Evolutionary conservation across 768 basidiomycete genomes (phyloP), one percentile per base, ranked within the genome.

Genomic region (Kwoniella dejecticola): DNA sequence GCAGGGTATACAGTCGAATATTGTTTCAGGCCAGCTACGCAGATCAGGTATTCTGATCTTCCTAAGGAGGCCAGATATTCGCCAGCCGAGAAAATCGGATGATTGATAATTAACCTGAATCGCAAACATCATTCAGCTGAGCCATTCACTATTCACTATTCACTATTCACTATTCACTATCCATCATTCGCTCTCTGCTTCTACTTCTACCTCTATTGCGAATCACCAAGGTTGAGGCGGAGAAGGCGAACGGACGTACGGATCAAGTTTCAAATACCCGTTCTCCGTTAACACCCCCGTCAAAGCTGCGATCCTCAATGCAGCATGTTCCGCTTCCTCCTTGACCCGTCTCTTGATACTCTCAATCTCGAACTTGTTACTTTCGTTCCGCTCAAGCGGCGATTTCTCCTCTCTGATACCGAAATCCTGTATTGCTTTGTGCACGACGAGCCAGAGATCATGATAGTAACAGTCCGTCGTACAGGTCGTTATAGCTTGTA

Each of bases 361-460:
- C 24, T 72, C 88, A 44, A 85, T 83, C 38, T 93, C 83, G 77
- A 88, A 88, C 30, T 83, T 82, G 83, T 80, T 45, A 89, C 87
- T 21, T 89, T 85, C 56, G 23, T 48, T 48, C 13, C 15, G 7
- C 15, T 36, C 33, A 7, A 36, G 3, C 12, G 33, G n/a, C 85
- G 83, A 19, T 76, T 67, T 47, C 81, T 79, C 82, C 83, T 93
- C 91, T 63, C 85, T 85, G 59, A 95, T 82, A 11, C 91, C 91
- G 72, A 85, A 91, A 59, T 94, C 91, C 60, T 90, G 88, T 64
- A 95, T 79, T 1, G 91, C 91, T 64, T 83, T 86, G 77, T 89
- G 88, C 3, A 92, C 79, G 41, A 87, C 85, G 62, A 93, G 86
- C 91, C 90, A 95, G 85, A 94, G 88, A 69, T 89, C 85, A 79